These are phyloP conservation scores for Salix koriyanagi DNA, from an alignment of 345 rosid species.

Conservation along the genomic window DNA sequence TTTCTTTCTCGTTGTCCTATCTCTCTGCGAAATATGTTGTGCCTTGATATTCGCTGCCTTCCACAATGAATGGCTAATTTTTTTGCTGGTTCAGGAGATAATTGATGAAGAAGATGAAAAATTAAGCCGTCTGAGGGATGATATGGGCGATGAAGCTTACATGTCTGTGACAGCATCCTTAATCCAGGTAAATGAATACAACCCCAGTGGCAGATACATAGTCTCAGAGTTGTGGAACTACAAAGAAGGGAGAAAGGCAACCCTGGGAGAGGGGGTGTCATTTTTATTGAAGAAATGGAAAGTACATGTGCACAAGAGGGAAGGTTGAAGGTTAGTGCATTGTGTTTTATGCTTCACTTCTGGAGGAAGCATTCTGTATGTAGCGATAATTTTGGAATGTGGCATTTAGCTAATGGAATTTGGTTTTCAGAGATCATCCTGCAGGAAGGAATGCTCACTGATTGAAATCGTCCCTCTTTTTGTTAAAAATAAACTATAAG, in stretches of 20 bases:
- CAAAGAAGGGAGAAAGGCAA: conserved; percentile 54
- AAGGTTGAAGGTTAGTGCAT: conserved; percentile 15
- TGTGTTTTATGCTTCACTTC: background rate
- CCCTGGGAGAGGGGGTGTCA: conserved; percentile 59
- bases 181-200: conserved; percentile 76
- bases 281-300: conserved; percentile 54
- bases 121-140: conserved; percentile 49
- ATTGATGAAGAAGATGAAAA: conserved; percentile 64
- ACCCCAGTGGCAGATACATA: conserved; percentile 87
- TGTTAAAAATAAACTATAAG: background rate
- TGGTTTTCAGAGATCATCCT: background rate
- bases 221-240: conserved; percentile 81
- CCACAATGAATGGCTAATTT: background rate
- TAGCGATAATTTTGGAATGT: background rate
- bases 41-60: background rate
- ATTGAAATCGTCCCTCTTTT: background rate
- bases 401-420: background rate
- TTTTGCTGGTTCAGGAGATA: conserved; percentile 48
- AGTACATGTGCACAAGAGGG: conserved; percentile 34
- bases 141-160: conserved; percentile 56
- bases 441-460: background rate
- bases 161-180: conserved; percentile 58
- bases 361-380: background rate
- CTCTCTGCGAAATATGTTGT: background rate
- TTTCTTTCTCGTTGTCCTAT: background rate